Conservation (phyloP, 306 rosid genomes). For the Prosopis cineraria region DNA sequence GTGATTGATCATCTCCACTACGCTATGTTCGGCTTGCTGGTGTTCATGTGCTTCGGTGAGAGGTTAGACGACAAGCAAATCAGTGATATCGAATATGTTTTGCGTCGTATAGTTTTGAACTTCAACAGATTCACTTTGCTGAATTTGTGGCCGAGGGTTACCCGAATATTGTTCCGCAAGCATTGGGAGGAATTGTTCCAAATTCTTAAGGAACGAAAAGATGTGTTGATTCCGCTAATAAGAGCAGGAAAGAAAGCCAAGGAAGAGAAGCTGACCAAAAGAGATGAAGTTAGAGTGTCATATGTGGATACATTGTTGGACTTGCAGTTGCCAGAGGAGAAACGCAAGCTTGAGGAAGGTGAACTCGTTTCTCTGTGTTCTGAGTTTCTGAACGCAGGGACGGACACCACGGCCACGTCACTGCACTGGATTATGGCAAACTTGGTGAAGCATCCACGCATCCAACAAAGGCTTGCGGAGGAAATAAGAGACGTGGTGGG, state of each 20-base stretch:
- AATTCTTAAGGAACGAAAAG: neutral
- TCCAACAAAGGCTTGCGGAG: neutral
- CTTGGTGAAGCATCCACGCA: neutral
- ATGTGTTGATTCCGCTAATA: neutral
- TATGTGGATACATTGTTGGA: neutral
- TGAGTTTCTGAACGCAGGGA: slow-evolving; percentile 3
- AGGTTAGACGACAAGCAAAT: neutral
- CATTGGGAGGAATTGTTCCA: neutral
- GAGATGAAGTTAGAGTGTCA: neutral
- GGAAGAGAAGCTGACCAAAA: neutral
- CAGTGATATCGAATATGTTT: neutral
- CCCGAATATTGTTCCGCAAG: neutral
- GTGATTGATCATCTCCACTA: neutral
- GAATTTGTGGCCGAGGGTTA: neutral
- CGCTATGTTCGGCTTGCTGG: slow-evolving; percentile 21
- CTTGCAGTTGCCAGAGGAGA: slow-evolving; percentile 6
- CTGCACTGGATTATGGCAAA: slow-evolving; percentile 11
- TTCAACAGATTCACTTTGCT: neutral
- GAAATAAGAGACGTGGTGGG: neutral
- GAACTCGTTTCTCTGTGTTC: neutral
- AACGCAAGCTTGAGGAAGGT: neutral
- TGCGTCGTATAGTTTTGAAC: neutral
- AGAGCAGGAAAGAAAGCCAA: neutral
- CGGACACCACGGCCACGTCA: neutral
- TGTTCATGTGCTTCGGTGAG: slow-evolving; percentile 14